Percentiles rank a stretch among this genome's conserved stretches.
Conservation (phyloP, 306 rosid species). For the Crotalaria pallida region DNA sequence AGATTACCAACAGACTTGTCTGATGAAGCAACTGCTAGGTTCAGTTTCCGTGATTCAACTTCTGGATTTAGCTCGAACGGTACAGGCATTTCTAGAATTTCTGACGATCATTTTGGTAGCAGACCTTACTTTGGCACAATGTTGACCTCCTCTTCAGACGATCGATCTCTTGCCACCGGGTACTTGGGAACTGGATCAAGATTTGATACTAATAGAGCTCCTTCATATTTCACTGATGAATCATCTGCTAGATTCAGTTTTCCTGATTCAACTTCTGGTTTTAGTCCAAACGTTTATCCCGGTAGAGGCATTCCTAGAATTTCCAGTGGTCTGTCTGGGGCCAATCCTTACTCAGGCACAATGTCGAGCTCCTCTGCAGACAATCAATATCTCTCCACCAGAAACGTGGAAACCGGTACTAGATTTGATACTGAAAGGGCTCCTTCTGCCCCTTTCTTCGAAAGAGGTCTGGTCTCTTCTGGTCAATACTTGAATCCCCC, state of each 20-base stretch:
- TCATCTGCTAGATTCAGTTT: constrained; percentile 17
- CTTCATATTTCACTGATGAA: constrained; percentile 19
- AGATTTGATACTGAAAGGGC: constrained; percentile 26
- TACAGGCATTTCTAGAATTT: not conserved
- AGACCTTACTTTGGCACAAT: constrained; percentile 25
- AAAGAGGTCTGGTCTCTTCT: constrained; percentile 25
- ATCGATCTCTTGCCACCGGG: constrained; percentile 11
- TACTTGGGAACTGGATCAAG: constrained; percentile 25
- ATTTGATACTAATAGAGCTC: constrained; percentile 22
- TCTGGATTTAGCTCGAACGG: constrained; percentile 22
- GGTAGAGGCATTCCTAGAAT: constrained; percentile 11
- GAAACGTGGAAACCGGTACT: constrained; percentile 19
- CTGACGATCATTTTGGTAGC: constrained; percentile 10
- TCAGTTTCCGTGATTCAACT: constrained; percentile 20
- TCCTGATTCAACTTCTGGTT: constrained; percentile 22
- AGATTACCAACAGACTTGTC: constrained; percentile 59
- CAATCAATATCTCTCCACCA: constrained; percentile 15
- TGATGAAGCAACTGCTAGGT: constrained; percentile 28
- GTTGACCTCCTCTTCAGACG: constrained; percentile 20
- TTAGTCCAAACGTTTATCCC: constrained; percentile 2
- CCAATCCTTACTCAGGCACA: constrained; percentile 18
- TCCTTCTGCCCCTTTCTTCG: constrained; percentile 21
- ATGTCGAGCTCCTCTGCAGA: constrained; percentile 25
- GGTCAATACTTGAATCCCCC: constrained; percentile 10
- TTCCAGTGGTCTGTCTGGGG: constrained; percentile 15